Conservation (phyloP, 805 yeast genomes). For the Debaryomyces castellii region DNA sequence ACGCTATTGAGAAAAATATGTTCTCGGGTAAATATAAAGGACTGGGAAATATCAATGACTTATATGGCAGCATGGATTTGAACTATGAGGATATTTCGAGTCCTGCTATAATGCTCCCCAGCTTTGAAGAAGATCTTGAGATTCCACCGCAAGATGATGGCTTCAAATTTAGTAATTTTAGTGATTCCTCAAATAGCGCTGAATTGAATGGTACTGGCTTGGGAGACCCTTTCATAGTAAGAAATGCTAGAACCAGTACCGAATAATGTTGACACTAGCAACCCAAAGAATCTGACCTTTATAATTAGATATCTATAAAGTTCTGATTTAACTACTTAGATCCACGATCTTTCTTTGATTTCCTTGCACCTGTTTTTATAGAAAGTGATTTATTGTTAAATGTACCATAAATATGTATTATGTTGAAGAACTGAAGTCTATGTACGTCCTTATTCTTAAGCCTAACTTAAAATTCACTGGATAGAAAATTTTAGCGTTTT, state of each 20-base stretch:
- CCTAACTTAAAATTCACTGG: too few species aligned
- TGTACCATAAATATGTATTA: not conserved
- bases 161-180: slow-evolving; percentile 18
- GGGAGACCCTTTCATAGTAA: not conserved
- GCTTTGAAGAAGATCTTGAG: slow-evolving; percentile 1
- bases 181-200: slow-evolving; percentile 5
- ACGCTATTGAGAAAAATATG: slow-evolving; percentile 8
- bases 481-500: too few species aligned
- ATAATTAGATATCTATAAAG: not conserved
- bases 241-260: not conserved
- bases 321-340: too few species aligned
- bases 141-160: not conserved
- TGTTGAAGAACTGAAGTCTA: not conserved
- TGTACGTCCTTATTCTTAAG: too few species aligned
- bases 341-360: too few species aligned
- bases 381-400: not conserved
- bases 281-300: not conserved
- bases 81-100: slow-evolving; percentile 8
- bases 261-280: not conserved
- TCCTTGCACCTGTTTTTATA: not conserved
- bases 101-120: slow-evolving; percentile 5
- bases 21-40: slow-evolving; percentile 30
- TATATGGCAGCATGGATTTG: slow-evolving; percentile 21
- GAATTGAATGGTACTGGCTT: slow-evolving; percentile 1
- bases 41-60: slow-evolving; percentile 32